A percentile compares a stretch with the other conserved stretches of the same genome.
These are phyloP conservation scores for Diplocarpon mali DNA, from an alignment of 2,329 filamentous ascomycete species.

Conservation along the genomic window DNA sequence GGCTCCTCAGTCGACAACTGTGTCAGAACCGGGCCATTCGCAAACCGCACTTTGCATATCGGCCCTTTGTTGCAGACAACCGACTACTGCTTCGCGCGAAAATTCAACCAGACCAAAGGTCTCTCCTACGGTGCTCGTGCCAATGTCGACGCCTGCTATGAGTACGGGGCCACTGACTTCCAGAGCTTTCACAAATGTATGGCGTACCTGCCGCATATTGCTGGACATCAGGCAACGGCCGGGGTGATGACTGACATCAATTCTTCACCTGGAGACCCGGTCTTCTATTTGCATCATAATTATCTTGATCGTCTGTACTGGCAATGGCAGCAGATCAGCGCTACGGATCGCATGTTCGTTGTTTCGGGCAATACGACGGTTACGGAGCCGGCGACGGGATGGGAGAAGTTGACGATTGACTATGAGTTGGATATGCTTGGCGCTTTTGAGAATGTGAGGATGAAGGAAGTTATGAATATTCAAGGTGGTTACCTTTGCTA, in stretches of 20 bases:
- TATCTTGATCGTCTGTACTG: slow-evolving; percentile 20
- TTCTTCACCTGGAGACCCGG: slow-evolving; percentile 14
- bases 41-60: slow-evolving; percentile 1
- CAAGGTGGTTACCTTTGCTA: slow-evolving; percentile 12
- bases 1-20: slow-evolving; percentile 1
- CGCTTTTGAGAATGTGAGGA: slow-evolving; percentile 1
- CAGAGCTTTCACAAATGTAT: too few species aligned
- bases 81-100: too few species aligned
- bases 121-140: too few species aligned
- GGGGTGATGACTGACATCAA: not conserved
- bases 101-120: too few species aligned
- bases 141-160: too few species aligned
- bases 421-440: too few species aligned
- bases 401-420: too few species aligned
- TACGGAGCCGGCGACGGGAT: too few species aligned
- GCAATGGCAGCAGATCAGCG: slow-evolving; percentile 12
- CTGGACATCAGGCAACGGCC: too few species aligned
- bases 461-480: slow-evolving; percentile 11
- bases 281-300: slow-evolving; percentile 22
- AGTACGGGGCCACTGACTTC: too few species aligned
- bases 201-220: too few species aligned
- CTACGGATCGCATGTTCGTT: not conserved
- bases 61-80: too few species aligned
- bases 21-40: slow-evolving; percentile 7
- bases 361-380: not conserved